Evolutionary conservation across 225 moss, liverwort and hornwort genomes (phyloP).

Genomic region (Sphagnum contortum): DNA sequence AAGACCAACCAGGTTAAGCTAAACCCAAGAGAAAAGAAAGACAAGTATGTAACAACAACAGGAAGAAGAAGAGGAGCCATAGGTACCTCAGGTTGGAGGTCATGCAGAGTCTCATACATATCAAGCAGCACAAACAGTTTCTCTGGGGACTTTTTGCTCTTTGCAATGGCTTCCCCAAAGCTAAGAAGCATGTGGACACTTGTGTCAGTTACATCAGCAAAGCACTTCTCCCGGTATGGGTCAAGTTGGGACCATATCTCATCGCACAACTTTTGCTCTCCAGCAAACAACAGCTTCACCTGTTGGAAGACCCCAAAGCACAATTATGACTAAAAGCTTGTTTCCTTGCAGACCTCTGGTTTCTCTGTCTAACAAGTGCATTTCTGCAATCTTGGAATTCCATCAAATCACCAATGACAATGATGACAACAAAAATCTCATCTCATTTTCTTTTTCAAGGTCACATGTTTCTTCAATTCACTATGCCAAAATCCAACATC

Average conservation of each 20-base stretch:
- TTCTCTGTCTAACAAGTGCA: too few species aligned
- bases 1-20: too few species aligned
- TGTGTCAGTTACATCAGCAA: slow-evolving; percentile 89
- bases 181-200: slow-evolving; percentile 84
- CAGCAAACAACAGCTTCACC: slow-evolving; percentile 91
- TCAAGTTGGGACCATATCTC: slow-evolving; percentile 76
- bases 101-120: slow-evolving; percentile 99
- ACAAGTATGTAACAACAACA: neutral
- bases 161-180: slow-evolving; percentile 88
- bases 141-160: slow-evolving; percentile 92
- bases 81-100: slow-evolving; percentile 81
- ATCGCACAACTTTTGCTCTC: slow-evolving; percentile 78
- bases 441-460: too few species aligned
- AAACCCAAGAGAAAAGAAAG: too few species aligned
- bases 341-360: too few species aligned
- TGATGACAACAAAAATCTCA: too few species aligned
- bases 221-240: slow-evolving; percentile 79
- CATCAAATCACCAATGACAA: too few species aligned
- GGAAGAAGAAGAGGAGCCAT: neutral
- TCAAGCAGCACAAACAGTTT: slow-evolving; percentile 88
- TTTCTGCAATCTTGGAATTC: too few species aligned
- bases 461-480: too few species aligned
- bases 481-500: too few species aligned
- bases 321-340: too few species aligned
- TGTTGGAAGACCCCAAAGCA: slow-evolving; percentile 10